Evolutionary conservation across 2,329 filamentous ascomycete species (phyloP).

Genomic region (Aciculosporium take): DNA sequence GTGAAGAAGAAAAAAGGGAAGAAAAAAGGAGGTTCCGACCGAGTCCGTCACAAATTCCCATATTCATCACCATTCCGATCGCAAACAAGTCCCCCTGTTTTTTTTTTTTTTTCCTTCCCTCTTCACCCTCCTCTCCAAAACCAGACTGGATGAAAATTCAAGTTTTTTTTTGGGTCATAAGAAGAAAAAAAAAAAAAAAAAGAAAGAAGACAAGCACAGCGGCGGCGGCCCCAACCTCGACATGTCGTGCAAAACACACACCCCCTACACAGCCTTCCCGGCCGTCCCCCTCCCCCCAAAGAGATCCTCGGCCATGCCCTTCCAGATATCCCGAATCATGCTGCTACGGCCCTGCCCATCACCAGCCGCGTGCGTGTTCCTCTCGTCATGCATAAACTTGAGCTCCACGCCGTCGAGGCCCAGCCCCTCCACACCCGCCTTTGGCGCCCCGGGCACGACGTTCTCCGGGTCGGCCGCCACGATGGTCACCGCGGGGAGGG

Average conservation of each 20-base stretch:
- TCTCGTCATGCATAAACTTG: conserved; percentile 32
- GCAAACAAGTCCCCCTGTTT: too few species aligned
- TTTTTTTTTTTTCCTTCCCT: too few species aligned
- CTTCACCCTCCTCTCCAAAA: too few species aligned
- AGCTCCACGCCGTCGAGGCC: conserved; percentile 41
- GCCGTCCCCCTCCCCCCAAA: conserved; percentile 13
- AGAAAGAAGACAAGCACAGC: neutral
- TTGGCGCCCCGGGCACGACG: conserved; percentile 33
- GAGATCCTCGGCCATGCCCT: conserved; percentile 39
- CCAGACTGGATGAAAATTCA: too few species aligned
- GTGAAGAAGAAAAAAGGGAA: neutral
- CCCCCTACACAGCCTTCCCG: conserved; percentile 9
- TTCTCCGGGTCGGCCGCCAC: conserved; percentile 41
- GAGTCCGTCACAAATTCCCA: too few species aligned
- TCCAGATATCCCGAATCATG: conserved; percentile 42
- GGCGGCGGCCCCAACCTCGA: too few species aligned
- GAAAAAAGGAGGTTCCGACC: neutral
- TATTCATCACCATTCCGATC: too few species aligned
- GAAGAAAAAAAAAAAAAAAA: conserved; percentile 2
- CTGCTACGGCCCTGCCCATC: conserved; percentile 22
- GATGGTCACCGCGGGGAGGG: conserved; percentile 36
- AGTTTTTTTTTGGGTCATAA: too few species aligned
- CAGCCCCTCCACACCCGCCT: conserved; percentile 46
- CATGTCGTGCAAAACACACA: conserved; percentile 1
- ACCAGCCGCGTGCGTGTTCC: conserved; percentile 9